Evolutionary conservation across 2,329 filamentous ascomycete genomes (phyloP).

Genomic region (Ophiostoma novo-ulmi): DNA sequence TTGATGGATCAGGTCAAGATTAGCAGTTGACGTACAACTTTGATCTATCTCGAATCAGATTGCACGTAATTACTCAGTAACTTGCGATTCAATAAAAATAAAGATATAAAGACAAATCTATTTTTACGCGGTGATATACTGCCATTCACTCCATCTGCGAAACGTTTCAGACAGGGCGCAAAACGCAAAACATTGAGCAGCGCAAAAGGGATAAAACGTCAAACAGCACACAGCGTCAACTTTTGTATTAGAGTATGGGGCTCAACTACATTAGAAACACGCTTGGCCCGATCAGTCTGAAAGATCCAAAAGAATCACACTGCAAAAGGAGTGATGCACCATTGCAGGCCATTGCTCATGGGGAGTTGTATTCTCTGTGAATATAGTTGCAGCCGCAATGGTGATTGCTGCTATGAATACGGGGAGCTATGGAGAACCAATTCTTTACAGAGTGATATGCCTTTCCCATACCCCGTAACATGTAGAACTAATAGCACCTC

Average conservation of each 20-base stretch:
- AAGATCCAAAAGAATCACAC: background rate
- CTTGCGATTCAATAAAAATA: background rate
- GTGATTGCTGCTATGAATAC: background rate
- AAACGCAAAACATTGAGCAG: background rate
- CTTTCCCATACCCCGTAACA: background rate
- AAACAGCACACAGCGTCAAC: background rate
- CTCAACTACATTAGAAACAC: background rate
- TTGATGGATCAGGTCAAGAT: background rate
- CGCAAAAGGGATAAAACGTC: constrained; percentile 4
- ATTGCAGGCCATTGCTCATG: constrained; percentile 7
- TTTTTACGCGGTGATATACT: no score
- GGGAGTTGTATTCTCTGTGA: background rate
- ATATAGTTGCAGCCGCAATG: no score
- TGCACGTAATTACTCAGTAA: background rate
- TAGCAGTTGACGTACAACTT: background rate
- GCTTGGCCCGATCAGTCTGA: background rate
- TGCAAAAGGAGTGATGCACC: background rate
- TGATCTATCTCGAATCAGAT: background rate
- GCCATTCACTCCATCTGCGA: background rate
- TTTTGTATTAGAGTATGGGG: background rate
- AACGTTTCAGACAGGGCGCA: constrained; percentile 10
- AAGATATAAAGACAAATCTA: background rate
- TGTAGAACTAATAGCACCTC: background rate
- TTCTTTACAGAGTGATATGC: background rate
- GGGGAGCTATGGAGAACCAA: background rate